phyloP scores from a whole-genome alignment of 106 monocot species.

The Chionographis japonica region DNA sequence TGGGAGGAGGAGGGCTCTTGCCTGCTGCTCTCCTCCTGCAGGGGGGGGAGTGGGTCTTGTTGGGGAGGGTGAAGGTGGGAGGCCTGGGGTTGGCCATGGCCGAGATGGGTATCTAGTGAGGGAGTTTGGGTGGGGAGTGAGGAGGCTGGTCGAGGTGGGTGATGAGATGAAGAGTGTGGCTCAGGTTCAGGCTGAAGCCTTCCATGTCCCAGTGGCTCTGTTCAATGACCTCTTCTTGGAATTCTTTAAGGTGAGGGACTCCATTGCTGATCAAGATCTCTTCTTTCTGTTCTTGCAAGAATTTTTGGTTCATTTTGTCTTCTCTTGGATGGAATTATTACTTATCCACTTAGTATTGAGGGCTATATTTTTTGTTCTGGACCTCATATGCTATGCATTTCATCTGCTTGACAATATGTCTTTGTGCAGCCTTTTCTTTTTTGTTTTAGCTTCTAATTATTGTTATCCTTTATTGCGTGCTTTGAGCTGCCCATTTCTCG shows the following conservation, averaged over 20 bases:
- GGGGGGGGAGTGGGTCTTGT: background rate
- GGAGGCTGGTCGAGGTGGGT: slow-evolving; percentile 49
- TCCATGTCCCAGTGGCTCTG: slow-evolving; percentile 66
- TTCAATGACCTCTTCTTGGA: slow-evolving; percentile 75
- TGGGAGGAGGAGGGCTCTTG: too few species aligned
- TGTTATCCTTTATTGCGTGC: too few species aligned
- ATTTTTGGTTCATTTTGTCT: background rate
- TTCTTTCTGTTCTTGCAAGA: background rate
- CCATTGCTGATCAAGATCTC: background rate
- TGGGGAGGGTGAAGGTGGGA: slow-evolving; percentile 3
- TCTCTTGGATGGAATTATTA: too few species aligned
- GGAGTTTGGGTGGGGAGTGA: slow-evolving; percentile 82
- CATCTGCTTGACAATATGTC: too few species aligned
- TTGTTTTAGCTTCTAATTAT: too few species aligned
- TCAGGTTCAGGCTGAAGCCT: slow-evolving; percentile 83
- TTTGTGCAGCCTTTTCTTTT: too few species aligned
- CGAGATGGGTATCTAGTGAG: slow-evolving; percentile 38
- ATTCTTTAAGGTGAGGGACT: slow-evolving; percentile 55
- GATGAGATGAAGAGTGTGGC: slow-evolving; percentile 84
- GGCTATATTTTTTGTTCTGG: too few species aligned
- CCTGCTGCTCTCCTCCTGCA: too few species aligned
- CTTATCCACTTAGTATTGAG: too few species aligned
- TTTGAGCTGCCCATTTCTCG: too few species aligned
- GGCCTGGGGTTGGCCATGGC: background rate
- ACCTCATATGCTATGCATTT: too few species aligned